Conservation (phyloP, 1,284 basidiomycete species). For the Cryptococcus sp. region DNA sequence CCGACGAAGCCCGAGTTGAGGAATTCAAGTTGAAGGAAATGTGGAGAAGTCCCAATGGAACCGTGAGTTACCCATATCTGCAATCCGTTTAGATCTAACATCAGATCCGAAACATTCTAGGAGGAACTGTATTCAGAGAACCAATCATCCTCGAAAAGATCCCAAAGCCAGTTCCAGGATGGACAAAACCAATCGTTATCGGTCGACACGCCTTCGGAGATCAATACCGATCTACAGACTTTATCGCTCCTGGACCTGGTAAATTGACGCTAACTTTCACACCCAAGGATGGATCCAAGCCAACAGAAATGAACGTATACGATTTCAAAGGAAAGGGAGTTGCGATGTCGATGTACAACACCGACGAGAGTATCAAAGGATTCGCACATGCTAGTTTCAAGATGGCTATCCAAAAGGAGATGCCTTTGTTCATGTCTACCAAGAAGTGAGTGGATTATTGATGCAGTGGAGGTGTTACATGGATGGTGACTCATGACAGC, state of each 20-base stretch:
- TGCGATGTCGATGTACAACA: constrained; percentile 93
- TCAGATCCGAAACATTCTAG: constrained; percentile 91
- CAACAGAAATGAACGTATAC: constrained; percentile 71
- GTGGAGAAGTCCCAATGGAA: constrained; percentile 94
- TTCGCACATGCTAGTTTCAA: constrained; percentile 98
- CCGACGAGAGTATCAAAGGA: constrained; percentile 86
- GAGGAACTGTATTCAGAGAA: constrained; percentile 97
- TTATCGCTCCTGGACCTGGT: constrained; percentile 77
- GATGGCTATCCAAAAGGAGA: constrained; percentile 94
- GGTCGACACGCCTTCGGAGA: constrained; percentile 97
- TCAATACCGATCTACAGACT: constrained; percentile 90
- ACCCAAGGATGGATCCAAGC: constrained; percentile 63
- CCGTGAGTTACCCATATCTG: constrained; percentile 54
- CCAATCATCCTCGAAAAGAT: constrained; percentile 90
- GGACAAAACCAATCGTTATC: constrained; percentile 94
- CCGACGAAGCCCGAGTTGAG: constrained; percentile 65
- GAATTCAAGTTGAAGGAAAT: constrained; percentile 98
- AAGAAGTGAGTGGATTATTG: constrained; percentile 60
- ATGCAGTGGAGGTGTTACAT: neutral
- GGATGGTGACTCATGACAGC: constrained; percentile 22
- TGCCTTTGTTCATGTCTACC: constrained; percentile 93
- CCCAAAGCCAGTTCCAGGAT: constrained; percentile 90
- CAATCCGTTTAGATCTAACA: neutral
- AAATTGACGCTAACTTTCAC: constrained; percentile 85
- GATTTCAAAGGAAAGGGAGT: constrained; percentile 87